A percentile compares a stretch with the other conserved stretches of the same genome.
Evolutionary conservation across 805 yeast genomes (phyloP).

Genomic region (Kodamaea hsintzibuensis): DNA sequence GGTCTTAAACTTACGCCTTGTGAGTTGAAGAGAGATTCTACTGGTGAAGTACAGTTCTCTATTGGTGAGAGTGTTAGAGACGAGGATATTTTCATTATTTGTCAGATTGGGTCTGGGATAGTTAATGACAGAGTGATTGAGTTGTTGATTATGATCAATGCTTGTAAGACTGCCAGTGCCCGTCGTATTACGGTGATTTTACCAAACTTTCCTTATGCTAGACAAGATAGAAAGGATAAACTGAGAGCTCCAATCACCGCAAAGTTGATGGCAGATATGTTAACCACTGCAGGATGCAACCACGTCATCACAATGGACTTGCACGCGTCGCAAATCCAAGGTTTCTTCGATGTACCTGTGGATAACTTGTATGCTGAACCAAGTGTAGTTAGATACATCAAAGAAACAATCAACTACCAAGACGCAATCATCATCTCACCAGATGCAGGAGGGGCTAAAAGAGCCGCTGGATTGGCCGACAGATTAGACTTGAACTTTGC

Average conservation of each 20-base stretch:
- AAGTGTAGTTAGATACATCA: slow-evolving; percentile 71
- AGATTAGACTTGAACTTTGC: slow-evolving; percentile 78
- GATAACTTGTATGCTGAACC: slow-evolving; percentile 87
- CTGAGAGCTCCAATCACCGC: slow-evolving; percentile 86
- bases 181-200: slow-evolving; percentile 80
- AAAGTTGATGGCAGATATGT: slow-evolving; percentile 78
- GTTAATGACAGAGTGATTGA: slow-evolving; percentile 77
- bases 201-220: slow-evolving; percentile 85
- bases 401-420: slow-evolving; percentile 55
- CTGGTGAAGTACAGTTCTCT: slow-evolving; percentile 73
- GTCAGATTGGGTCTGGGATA: slow-evolving; percentile 77
- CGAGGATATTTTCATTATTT: slow-evolving; percentile 77
- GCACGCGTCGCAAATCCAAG: slow-evolving; percentile 89
- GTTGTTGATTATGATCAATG: slow-evolving; percentile 73
- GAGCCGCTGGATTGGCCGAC: slow-evolving; percentile 86
- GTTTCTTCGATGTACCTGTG: slow-evolving; percentile 80
- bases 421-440: slow-evolving; percentile 81
- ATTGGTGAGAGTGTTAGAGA: slow-evolving; percentile 84
- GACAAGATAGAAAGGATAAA: slow-evolving; percentile 86
- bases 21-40: slow-evolving; percentile 63
- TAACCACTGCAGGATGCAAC: slow-evolving; percentile 82
- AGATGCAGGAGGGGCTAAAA: slow-evolving; percentile 88
- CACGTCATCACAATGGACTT: slow-evolving; percentile 87
- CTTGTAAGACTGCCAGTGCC: slow-evolving; percentile 81
- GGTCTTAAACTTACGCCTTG: slow-evolving; percentile 64